A percentile compares a stretch with the other conserved stretches of the same genome.
phyloP scores from a whole-genome alignment of 371 early-diverging fungal species.

The Circinella minor region DNA sequence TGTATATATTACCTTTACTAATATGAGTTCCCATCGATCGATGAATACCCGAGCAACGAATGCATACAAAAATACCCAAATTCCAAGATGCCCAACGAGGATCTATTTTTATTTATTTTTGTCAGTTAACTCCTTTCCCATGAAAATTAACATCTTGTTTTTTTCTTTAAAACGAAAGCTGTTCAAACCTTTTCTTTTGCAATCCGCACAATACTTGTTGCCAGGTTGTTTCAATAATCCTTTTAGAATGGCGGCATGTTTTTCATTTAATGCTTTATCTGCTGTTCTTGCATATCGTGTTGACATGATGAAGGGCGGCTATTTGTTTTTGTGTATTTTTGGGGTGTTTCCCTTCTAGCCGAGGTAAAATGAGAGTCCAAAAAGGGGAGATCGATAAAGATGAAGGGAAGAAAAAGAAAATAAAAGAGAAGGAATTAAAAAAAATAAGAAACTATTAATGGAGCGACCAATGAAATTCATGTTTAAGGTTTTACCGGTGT shows the following conservation, averaged over 20 bases:
- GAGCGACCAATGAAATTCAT: not conserved
- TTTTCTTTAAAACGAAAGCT: not conserved
- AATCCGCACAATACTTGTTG: slow-evolving; percentile 84
- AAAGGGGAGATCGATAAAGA: not conserved
- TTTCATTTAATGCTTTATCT: slow-evolving; percentile 76
- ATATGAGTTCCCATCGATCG: slow-evolving; percentile 87
- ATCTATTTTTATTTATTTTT: slow-evolving; percentile 40
- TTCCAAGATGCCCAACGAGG: slow-evolving; percentile 93
- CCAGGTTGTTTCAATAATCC: slow-evolving; percentile 71
- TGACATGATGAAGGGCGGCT: slow-evolving; percentile 52
- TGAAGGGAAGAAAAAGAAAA: not conserved
- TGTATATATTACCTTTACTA: slow-evolving; percentile 68
- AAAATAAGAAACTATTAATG: not conserved
- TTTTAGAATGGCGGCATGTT: slow-evolving; percentile 71
- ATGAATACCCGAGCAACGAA: slow-evolving; percentile 87
- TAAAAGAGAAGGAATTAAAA: not conserved
- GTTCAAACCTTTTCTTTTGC: slow-evolving; percentile 73
- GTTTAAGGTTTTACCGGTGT: not conserved
- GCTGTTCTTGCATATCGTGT: slow-evolving; percentile 76
- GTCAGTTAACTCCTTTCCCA: not conserved
- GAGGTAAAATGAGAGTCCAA: not conserved
- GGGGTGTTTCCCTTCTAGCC: too few species aligned
- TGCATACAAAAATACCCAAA: slow-evolving; percentile 85
- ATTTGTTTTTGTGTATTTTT: too few species aligned
- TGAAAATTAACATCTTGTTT: not conserved